These are phyloP conservation scores for Salicornia ramosissima DNA, from an alignment of 148 eudicot genomes.

Conservation along the genomic window DNA sequence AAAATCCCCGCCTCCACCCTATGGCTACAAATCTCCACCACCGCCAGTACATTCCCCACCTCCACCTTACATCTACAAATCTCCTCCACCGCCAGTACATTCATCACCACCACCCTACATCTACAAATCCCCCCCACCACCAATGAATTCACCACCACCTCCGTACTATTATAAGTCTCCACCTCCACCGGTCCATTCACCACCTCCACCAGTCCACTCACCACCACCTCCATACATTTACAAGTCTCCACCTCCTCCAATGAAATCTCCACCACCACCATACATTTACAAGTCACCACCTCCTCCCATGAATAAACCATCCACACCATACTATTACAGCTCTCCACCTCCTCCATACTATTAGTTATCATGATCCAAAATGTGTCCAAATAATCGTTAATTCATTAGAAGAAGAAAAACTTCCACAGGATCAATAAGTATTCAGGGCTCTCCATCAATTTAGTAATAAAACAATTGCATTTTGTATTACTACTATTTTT, in stretches of 20 bases:
- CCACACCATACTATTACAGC: background rate
- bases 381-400: background rate
- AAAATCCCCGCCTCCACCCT: too few relatives aligned
- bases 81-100: too few relatives aligned
- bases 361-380: background rate
- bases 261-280: background rate
- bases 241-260: background rate
- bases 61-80: too few relatives aligned
- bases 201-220: background rate
- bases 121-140: background rate
- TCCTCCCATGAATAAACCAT: background rate
- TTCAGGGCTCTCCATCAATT: too few relatives aligned
- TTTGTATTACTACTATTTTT: too few relatives aligned
- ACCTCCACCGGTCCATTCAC: background rate
- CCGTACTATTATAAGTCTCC: background rate
- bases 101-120: too few relatives aligned
- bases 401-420: background rate
- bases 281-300: background rate
- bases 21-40: too few relatives aligned
- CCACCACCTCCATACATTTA: background rate
- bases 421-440: too few relatives aligned
- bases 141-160: background rate
- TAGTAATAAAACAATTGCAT: too few relatives aligned
- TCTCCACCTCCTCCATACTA: conserved; percentile 18
- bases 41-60: too few relatives aligned